Conservation (phyloP, 2,329 filamentous ascomycete species). For the Thielaviopsis cerberus region DNA sequence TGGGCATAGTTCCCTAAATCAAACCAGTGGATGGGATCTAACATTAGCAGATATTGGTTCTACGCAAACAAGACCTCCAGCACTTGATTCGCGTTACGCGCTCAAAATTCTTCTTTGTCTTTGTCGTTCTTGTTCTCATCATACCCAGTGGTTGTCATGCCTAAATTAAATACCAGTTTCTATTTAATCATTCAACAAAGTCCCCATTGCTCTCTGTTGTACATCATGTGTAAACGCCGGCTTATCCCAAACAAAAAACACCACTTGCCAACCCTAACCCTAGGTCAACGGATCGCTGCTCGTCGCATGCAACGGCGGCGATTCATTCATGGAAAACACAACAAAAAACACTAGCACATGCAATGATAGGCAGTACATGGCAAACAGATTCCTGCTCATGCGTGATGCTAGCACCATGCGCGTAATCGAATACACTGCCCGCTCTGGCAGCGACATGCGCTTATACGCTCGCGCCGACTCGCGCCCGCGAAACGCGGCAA, state of each 20-base stretch:
- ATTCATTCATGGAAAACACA: constrained; percentile 38
- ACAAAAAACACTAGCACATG: constrained; percentile 74
- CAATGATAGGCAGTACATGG: constrained; percentile 71
- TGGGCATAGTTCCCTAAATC: too few relatives aligned
- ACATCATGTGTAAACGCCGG: constrained; percentile 1
- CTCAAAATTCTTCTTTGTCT: background rate
- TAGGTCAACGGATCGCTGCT: constrained; percentile 27
- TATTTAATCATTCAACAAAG: background rate
- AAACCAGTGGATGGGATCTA: background rate
- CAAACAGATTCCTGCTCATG: constrained; percentile 83
- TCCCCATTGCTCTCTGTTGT: background rate
- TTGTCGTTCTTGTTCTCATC: too few relatives aligned
- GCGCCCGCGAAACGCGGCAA: constrained; percentile 84
- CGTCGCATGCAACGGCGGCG: constrained; percentile 27
- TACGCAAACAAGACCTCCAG: constrained; percentile 1
- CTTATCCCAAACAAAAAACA: background rate
- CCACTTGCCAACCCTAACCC: constrained; percentile 20
- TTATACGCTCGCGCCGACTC: constrained; percentile 83
- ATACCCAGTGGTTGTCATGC: too few relatives aligned
- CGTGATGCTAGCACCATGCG: constrained; percentile 78
- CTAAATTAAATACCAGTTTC: too few relatives aligned
- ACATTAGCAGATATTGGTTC: constrained; percentile 22
- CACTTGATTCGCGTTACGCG: background rate
- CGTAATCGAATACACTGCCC: constrained; percentile 77
- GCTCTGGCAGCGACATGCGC: constrained; percentile 79